These are phyloP conservation scores for Berberis thunbergii DNA, from an alignment of 164 flowering plant genomes.

Conservation along the genomic window DNA sequence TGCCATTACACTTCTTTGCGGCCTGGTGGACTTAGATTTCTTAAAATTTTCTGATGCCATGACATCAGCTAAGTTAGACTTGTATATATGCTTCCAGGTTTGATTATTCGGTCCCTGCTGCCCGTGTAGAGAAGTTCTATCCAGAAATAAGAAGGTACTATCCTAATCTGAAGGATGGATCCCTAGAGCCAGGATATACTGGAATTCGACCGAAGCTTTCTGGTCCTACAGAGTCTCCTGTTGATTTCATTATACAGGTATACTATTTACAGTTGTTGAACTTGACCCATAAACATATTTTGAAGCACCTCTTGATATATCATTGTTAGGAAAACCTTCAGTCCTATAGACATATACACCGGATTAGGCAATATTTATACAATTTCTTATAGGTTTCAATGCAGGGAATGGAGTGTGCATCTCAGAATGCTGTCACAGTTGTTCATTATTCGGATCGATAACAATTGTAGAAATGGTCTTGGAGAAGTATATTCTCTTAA, in stretches of 20 bases:
- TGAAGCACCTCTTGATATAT: not conserved
- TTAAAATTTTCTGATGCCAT: no score
- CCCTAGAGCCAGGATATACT: slow-evolving; percentile 73
- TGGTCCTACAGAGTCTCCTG: slow-evolving; percentile 54
- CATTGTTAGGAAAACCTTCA: not conserved
- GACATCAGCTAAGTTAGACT: not conserved
- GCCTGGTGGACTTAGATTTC: no score
- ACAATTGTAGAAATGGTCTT: no score
- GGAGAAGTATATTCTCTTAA: no score
- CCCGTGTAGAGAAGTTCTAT: slow-evolving; percentile 52
- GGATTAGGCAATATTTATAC: no score
- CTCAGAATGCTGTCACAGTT: no score
- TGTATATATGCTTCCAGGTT: slow-evolving; percentile 37
- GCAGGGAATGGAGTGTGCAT: no score
- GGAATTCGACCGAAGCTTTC: slow-evolving; percentile 87
- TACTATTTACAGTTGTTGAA: not conserved
- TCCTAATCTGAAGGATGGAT: slow-evolving; percentile 64
- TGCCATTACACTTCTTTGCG: no score
- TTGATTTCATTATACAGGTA: slow-evolving; percentile 88
- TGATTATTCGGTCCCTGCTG: slow-evolving; percentile 55
- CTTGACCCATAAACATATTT: not conserved
- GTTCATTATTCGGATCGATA: no score
- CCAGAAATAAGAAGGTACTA: slow-evolving; percentile 76
- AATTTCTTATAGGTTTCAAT: no score
- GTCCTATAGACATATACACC: no score